Evolutionary conservation across 306 rosid species (phyloP), one percentile per base, ranked within the genome.

Genomic region (Cucumis sativus): DNA sequence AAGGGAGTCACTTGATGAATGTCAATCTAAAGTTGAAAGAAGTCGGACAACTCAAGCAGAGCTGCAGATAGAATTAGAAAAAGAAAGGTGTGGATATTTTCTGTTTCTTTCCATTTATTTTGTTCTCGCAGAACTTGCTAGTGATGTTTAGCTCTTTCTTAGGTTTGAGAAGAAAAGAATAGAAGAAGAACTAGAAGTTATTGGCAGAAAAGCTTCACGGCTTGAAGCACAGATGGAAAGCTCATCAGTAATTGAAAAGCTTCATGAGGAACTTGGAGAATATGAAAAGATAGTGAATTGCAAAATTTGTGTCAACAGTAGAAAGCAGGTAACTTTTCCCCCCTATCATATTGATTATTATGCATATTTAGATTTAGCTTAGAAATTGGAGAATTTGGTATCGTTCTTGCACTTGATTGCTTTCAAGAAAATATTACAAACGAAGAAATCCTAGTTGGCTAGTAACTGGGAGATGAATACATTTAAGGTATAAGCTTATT

Each of bases 221-320:
- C 92, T 96, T 79, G 84, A 79, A 83, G 91, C 86, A 8, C 87
- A 87, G 79, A 88, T 79, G 17, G 98, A 96, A 74, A 92, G 90
- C 71, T 88, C 88, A 63, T 84, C 91, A 35, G 75, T 89, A 70
- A 84, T 85, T 77, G 93, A 92, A 84, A 96, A 85, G 83, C 96
- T 96, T 79, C 92, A 88, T 57, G 88, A 86, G 83, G 99, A 96
- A 80, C 92, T 92, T 66, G 84, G 86, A 82, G 99, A 96, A 71
- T 96, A 89, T 78, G 87, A 83, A 79, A 92, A 91, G 77, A 92
- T 96, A 84, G 83, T 96, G 52, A 96, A 96, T 79, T 96, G 99
- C 88, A 86, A 84, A 81, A 87, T 96, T 84, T 96, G 99, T 85
- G 88, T 81, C 33, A 91, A 91, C 65, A 88, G 96, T 84, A 84